Percentiles rank a stretch among this genome's conserved stretches.
Conservation (phyloP, 306 rosid genomes). For the Cicer arietinum region DNA sequence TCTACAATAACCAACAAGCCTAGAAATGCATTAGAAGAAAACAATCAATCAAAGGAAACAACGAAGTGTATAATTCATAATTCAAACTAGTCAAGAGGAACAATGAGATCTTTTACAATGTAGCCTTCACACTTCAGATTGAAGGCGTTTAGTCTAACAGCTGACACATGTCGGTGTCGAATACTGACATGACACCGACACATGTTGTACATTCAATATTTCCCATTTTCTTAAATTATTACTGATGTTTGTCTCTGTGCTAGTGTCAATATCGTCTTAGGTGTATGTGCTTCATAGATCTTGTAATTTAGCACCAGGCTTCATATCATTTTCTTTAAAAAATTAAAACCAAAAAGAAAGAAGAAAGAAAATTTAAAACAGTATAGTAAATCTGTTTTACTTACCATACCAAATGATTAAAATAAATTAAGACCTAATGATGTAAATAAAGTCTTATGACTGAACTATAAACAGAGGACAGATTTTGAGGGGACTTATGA, state of each 20-base stretch:
- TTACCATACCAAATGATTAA: background rate
- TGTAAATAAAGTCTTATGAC: background rate
- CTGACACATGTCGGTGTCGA: too few species aligned
- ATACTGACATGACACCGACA: too few species aligned
- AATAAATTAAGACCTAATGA: conserved; percentile 1
- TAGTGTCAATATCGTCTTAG: too few species aligned
- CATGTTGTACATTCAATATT: too few species aligned
- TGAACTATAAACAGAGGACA: conserved; percentile 14
- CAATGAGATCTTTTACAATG: background rate
- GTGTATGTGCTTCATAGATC: too few species aligned
- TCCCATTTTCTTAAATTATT: too few species aligned
- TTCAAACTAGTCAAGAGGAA: conserved; percentile 29
- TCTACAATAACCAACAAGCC: conserved; percentile 33
- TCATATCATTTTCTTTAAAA: conserved; percentile 4
- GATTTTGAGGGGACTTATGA: background rate
- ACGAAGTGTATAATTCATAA: background rate
- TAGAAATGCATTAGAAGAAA: conserved; percentile 25
- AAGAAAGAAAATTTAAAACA: background rate
- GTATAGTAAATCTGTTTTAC: background rate
- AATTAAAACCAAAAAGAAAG: background rate
- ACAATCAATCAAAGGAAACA: conserved; percentile 11
- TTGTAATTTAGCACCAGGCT: conserved; percentile 17
- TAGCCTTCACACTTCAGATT: too few species aligned
- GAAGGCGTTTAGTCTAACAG: too few species aligned
- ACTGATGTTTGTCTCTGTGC: too few species aligned